Evolutionary conservation across 169 alveolate species (phyloP), one percentile per base, ranked within the genome.

Genomic region (Babesia bigemina): DNA sequence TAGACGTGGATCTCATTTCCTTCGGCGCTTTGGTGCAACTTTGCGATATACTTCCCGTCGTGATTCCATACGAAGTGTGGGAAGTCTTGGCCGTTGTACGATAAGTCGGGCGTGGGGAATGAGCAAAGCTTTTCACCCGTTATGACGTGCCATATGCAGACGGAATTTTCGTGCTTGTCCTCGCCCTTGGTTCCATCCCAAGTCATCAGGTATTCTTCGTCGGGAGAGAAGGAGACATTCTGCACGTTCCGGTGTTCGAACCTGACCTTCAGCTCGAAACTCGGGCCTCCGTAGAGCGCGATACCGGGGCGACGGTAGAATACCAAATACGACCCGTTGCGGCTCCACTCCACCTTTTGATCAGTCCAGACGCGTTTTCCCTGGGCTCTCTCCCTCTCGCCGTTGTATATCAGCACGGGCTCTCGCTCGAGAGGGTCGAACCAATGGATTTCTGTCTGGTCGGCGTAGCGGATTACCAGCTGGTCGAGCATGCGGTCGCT

Each of bases 131-230:
- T 65, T 70, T 88, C 90, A 42, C 97, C 97, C 19, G 97, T 93
- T 28, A 91, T 90, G 19, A 93, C 96, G 48, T 93, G 86, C 96
- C 96, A 94, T 48, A 93, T 90, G 75, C 93, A 90, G 19, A 94
- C 86, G 19, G 96, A 92, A 66, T 85, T 91, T 59, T 93, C 97
- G 79, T 88, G 86, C 69, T 90, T 83, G 56, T 91, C 83, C n/a
- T 85, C 87, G 21, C 87, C 92, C 2, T 94, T 92, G 47, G 94
- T 87, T 19, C 97, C 97, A 67, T 94, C 97, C 97, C 97, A 94
- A 2, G 97, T 90, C 39, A 93, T 71, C 63, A 94, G 79, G 86
- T 94, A 94, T 55, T 93, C 95, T 65, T 94, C 97, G 53, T 89
- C 91, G 3, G 97, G 97, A 14, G 96, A 92, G 63, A 94, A 94